Conservation (phyloP, 2,329 filamentous ascomycete genomes). For the Geoglossum cookeanum region DNA sequence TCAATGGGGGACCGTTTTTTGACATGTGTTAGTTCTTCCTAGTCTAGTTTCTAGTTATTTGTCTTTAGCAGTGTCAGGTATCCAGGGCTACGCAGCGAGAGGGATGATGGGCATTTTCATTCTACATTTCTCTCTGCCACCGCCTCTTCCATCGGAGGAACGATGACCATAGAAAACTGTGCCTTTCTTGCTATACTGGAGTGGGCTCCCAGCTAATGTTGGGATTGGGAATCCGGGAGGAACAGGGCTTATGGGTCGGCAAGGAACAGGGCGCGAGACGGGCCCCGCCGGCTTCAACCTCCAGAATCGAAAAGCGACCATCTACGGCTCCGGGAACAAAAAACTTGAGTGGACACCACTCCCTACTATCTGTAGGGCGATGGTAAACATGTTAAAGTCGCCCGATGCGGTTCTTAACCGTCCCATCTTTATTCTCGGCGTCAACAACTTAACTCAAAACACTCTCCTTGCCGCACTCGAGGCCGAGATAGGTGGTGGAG, state of each 20-base stretch:
- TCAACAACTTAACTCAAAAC: slow-evolving; percentile 15
- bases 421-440: slow-evolving; percentile 15
- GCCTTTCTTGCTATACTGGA: too few species aligned
- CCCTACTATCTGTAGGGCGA: slow-evolving; percentile 4
- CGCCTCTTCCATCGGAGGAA: too few species aligned
- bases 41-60: too few species aligned
- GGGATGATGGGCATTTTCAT: too few species aligned
- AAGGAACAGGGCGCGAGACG: slow-evolving; percentile 17
- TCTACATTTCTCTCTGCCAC: too few species aligned
- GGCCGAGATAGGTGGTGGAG: slow-evolving; percentile 7
- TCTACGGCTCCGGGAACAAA: slow-evolving; percentile 18
- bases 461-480: slow-evolving; percentile 14
- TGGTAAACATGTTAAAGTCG: slow-evolving; percentile 15
- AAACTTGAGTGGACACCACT: slow-evolving; percentile 17
- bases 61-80: too few species aligned
- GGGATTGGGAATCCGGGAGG: too few species aligned
- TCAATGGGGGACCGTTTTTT: slow-evolving; percentile 20
- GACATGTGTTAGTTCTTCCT: slow-evolving; percentile 18
- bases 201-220: too few species aligned
- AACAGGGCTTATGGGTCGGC: too few species aligned
- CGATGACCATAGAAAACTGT: neutral
- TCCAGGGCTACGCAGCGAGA: too few species aligned
- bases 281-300: slow-evolving; percentile 19
- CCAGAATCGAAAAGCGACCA: slow-evolving; percentile 14
- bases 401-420: slow-evolving; percentile 13